Base-by-base conservation (phyloP, 202 grass and related monocot genomes). In the Eragrostis tef region DNA sequence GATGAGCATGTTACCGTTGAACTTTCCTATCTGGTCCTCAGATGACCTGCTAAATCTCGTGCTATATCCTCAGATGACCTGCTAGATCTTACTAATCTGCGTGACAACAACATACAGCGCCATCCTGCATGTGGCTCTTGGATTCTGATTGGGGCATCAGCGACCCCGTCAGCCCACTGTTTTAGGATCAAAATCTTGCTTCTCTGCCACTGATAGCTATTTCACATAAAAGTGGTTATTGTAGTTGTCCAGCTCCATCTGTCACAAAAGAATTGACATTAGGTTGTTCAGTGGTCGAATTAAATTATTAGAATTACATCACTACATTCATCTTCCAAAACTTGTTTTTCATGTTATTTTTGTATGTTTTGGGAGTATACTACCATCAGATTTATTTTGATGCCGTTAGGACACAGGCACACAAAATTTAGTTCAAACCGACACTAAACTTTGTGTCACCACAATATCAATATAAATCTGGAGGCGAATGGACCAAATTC, bases 41-140 rank as follows among this genome's bases (percentile, higher is more conserved):
- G 39, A 20, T 22, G 45, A 60, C 15, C 13, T 76, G 64, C 56
- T 82, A 13, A 52, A 88, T 84, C 54, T 53, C 29, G 3, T 31
- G 29, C 29, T 31, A 31, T 61, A n/a, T 44, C 46, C 8, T 21
- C 16, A 29, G 39, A 16, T 22, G 45, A 60, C 15, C 13, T 76
- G 64, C 56, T 82, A 13, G 63, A 88, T 84, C 54, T 53, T 76
- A 70, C 45, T 81, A 39, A 76, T 85, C 63, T 81, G 24, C 13
- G 26, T 39, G 87, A 88, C 24, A 75, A 64, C 54, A 80, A 84
- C 75, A 5, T 34, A 12, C 13, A 42, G 42, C 43, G 43, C 64
- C 34, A 15, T 24, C 46, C 67, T 73, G 57, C 22, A 69, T 36
- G 19, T 39, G 29, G 29, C 86, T 74, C 74, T 88, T 79, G 51